Evolutionary conservation across 1,284 basidiomycete genomes (phyloP).

Genomic region (Fistulina hepatica): DNA sequence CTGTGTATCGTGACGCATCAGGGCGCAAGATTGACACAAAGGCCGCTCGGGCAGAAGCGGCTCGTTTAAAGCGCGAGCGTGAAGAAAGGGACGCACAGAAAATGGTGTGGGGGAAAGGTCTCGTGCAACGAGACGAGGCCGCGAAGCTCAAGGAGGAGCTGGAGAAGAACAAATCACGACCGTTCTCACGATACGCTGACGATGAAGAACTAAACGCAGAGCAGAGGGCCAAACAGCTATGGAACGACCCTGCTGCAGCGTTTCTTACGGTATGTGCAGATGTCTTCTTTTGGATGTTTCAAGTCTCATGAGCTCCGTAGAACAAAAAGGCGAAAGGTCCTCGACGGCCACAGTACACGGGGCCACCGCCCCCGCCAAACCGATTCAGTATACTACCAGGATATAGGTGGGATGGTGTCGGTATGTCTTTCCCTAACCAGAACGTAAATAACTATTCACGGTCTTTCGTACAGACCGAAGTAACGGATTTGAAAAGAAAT

Average conservation of each 20-base stretch:
- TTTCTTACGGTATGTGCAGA: slow-evolving; percentile 71
- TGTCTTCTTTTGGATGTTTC: slow-evolving; percentile 1
- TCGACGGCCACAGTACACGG: slow-evolving; percentile 74
- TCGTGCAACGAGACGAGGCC: slow-evolving; percentile 75
- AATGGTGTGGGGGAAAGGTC: slow-evolving; percentile 95
- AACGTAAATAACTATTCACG: slow-evolving; percentile 9
- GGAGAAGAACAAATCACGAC: slow-evolving; percentile 52
- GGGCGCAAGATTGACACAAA: slow-evolving; percentile 87
- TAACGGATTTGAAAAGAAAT: slow-evolving; percentile 91
- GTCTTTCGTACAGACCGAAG: slow-evolving; percentile 59
- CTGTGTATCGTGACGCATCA: slow-evolving; percentile 86
- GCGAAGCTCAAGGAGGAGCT: slow-evolving; percentile 55
- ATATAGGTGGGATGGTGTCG: slow-evolving; percentile 94
- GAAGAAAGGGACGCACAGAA: slow-evolving; percentile 81
- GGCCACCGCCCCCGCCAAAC: slow-evolving; percentile 86
- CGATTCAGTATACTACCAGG: slow-evolving; percentile 92
- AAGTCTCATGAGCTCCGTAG: slow-evolving; percentile 24
- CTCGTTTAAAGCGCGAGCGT: slow-evolving; percentile 61
- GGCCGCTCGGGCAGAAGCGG: slow-evolving; percentile 73
- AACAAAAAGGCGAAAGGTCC: slow-evolving; percentile 69
- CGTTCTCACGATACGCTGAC: slow-evolving; percentile 72
- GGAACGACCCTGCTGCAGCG: slow-evolving; percentile 92
- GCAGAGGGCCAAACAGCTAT: slow-evolving; percentile 67
- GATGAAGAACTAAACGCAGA: slow-evolving; percentile 82
- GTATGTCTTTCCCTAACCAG: slow-evolving; percentile 35